phyloP scores from a whole-genome alignment of 1,284 basidiomycete species.

The Golubevia pallescens region DNA sequence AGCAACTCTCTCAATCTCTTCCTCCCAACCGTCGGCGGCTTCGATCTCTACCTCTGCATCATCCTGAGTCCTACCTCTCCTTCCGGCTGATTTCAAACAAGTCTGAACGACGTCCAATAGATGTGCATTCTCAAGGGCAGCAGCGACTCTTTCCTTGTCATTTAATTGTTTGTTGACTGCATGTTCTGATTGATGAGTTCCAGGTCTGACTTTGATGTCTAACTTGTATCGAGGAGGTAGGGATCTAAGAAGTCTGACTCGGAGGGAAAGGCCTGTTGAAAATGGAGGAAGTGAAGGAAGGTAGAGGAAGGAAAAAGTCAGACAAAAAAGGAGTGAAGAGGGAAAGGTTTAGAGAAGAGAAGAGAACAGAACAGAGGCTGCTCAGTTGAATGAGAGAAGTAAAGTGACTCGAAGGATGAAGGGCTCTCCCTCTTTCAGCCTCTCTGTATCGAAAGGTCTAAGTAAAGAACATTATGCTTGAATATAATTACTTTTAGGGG shows the following conservation, averaged over 20 bases:
- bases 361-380: too few relatives aligned
- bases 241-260: constrained; percentile 86
- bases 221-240: constrained; percentile 92
- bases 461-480: background rate
- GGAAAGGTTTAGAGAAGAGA: background rate
- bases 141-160: constrained; percentile 97
- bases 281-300: too few relatives aligned
- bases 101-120: constrained; percentile 87
- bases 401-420: too few relatives aligned
- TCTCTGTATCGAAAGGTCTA: background rate
- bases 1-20: too few relatives aligned
- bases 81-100: constrained; percentile 72
- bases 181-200: constrained; percentile 92
- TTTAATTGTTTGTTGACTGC: constrained; percentile 99
- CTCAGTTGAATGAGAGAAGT: too few relatives aligned
- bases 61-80: too few relatives aligned
- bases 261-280: constrained; percentile 91
- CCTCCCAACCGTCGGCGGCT: too few relatives aligned
- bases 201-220: constrained; percentile 89
- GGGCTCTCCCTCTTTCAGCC: too few relatives aligned
- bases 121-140: constrained; percentile 89
- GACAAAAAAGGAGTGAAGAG: background rate
- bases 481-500: background rate
- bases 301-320: too few relatives aligned
- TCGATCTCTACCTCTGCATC: too few relatives aligned